Evolutionary conservation across 2,329 filamentous ascomycete species (phyloP).

Genomic region (Biscogniauxia mediterranea): DNA sequence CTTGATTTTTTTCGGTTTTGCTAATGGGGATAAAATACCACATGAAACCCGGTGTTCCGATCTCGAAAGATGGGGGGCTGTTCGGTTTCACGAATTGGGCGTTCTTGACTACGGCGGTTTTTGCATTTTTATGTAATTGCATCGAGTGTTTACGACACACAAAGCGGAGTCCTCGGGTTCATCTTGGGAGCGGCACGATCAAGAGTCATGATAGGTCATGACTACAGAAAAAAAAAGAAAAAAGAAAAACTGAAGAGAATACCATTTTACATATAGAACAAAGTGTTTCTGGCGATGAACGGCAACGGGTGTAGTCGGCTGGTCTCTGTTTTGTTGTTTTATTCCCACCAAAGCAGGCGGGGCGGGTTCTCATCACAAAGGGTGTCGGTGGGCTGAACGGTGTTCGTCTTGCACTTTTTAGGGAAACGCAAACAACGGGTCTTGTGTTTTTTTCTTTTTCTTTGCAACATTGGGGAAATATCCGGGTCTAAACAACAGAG

Average conservation of each 20-base stretch:
- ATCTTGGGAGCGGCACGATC: slow-evolving; percentile 42
- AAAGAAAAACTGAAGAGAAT: slow-evolving; percentile 25
- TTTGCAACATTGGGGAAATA: slow-evolving; percentile 18
- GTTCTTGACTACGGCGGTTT: slow-evolving; percentile 41
- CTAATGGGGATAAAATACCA: slow-evolving; percentile 27
- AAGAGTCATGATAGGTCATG: slow-evolving; percentile 51
- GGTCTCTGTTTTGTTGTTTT: slow-evolving; percentile 37
- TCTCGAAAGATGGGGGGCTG: slow-evolving; percentile 41
- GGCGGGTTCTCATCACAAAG: slow-evolving; percentile 18
- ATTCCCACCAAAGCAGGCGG: slow-evolving; percentile 28
- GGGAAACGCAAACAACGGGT: slow-evolving; percentile 16
- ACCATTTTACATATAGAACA: slow-evolving; percentile 50
- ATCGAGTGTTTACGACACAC: slow-evolving; percentile 44
- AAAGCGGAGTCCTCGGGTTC: slow-evolving; percentile 45
- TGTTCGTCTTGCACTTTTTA: slow-evolving; percentile 12
- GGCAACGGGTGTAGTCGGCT: slow-evolving; percentile 22
- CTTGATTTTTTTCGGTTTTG: slow-evolving; percentile 36
- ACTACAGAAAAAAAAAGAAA: slow-evolving; percentile 41
- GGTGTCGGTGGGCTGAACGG: slow-evolving; percentile 21
- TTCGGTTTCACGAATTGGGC: slow-evolving; percentile 44
- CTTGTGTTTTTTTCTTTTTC: too few species aligned
- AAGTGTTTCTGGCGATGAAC: slow-evolving; percentile 39
- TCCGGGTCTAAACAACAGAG: slow-evolving; percentile 6
- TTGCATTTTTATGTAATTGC: slow-evolving; percentile 47
- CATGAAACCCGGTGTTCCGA: slow-evolving; percentile 34